These are phyloP conservation scores for Chionographis japonica DNA, from an alignment of 106 monocot species.

Conservation along the genomic window DNA sequence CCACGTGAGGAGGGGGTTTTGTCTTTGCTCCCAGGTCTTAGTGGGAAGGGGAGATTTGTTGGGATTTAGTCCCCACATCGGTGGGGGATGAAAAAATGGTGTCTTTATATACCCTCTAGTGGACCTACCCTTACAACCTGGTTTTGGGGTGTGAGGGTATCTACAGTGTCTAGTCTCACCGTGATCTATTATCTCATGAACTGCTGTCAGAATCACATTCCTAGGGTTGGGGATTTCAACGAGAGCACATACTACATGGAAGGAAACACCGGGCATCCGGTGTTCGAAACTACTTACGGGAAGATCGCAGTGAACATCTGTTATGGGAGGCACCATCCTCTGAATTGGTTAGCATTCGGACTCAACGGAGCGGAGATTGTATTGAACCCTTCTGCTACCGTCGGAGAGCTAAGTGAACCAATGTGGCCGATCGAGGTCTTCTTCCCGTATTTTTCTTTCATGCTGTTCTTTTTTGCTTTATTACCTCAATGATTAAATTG, in stretches of 20 bases:
- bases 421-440: constrained; percentile 98
- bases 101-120: too few species aligned
- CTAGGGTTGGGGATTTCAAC: constrained; percentile 95
- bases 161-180: too few species aligned
- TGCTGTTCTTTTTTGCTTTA: neutral
- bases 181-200: neutral
- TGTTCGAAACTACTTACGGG: constrained; percentile 89
- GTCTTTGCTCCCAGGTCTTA: too few species aligned
- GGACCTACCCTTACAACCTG: too few species aligned
- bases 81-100: too few species aligned
- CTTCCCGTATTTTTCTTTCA: neutral
- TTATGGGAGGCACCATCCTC: constrained; percentile 93
- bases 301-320: constrained; percentile 94
- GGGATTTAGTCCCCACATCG: too few species aligned
- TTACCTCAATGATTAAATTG: neutral
- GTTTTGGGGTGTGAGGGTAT: too few species aligned
- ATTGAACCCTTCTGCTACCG: constrained; percentile 98
- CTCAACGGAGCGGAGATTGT: constrained; percentile 97
- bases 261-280: constrained; percentile 92
- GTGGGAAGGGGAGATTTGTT: too few species aligned
- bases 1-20: too few species aligned
- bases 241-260: constrained; percentile 98
- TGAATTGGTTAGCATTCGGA: constrained; percentile 91
- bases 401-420: constrained; percentile 93
- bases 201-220: constrained; percentile 85